Evolutionary conservation across 1,139 yeast genomes (phyloP).

Genomic region (Yamadazyma triangularis): DNA sequence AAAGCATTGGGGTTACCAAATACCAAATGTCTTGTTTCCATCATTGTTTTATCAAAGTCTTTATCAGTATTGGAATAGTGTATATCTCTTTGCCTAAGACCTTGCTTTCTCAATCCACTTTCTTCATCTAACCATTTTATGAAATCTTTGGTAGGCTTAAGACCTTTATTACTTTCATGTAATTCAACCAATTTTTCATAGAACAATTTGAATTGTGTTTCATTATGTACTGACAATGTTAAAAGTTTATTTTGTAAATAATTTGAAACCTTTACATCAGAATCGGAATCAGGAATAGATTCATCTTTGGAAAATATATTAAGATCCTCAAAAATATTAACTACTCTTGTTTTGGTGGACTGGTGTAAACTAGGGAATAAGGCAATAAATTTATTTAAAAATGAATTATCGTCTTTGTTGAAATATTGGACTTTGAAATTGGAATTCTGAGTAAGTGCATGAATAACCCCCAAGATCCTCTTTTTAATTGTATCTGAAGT

Average conservation of each 20-base stretch:
- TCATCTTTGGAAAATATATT: conserved; percentile 11
- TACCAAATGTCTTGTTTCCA: conserved; percentile 61
- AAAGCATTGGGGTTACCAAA: conserved; percentile 79
- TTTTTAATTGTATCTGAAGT: conserved; percentile 34
- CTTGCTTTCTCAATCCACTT: conserved; percentile 34
- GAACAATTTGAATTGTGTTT: conserved; percentile 36
- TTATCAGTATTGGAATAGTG: conserved; percentile 21
- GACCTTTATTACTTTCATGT: conserved; percentile 19
- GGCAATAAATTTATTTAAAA: conserved; percentile 21
- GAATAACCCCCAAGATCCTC: conserved; percentile 46
- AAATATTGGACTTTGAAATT: conserved; percentile 25
- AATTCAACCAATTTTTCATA: conserved; percentile 41
- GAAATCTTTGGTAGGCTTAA: conserved; percentile 32
- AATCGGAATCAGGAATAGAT: conserved; percentile 17
- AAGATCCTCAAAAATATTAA: conserved; percentile 40
- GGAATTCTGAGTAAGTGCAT: conserved; percentile 32
- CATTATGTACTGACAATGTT: conserved; percentile 19
- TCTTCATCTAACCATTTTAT: conserved; percentile 62
- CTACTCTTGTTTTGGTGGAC: conserved; percentile 29
- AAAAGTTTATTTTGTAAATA: conserved; percentile 28
- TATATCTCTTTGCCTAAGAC: conserved; percentile 23
- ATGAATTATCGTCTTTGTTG: conserved; percentile 7
- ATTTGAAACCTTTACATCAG: conserved; percentile 23
- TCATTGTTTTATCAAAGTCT: conserved; percentile 40
- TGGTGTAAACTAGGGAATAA: conserved; percentile 25